Base-by-base conservation (phyloP, 2,329 filamentous ascomycete genomes). In the Arthrobotrys sphaeroides region DNA sequence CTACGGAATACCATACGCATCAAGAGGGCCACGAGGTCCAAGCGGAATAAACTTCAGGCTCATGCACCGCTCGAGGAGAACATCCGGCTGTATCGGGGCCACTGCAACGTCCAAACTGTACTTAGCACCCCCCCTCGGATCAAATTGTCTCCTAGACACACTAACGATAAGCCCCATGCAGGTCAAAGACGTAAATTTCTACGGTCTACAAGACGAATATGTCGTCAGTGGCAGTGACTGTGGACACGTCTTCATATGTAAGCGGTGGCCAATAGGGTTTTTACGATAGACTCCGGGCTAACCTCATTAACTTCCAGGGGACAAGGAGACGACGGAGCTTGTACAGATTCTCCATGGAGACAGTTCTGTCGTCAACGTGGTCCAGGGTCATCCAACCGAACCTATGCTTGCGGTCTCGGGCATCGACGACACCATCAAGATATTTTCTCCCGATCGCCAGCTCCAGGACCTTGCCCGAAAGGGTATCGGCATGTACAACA, bases 161-260 rank as follows among this genome's bases (percentile, higher is more conserved):
- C 72, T 68, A 75, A 68, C 36, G 55, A 75, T 45, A 18, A 69
- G 57, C 20, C 22, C 33, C 45, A 49, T 69, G 49, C 57, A 75
- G 13, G 88, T 90, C 78, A 91, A 91, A 78, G 89, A 91, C 79
- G 88, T 90, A 73, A 90, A 90, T 75, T 91, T 87, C 82, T 90
- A 88, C 77, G 89, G 89, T 0, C 82, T 89, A 38, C 83, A 90
- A 72, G 89, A 91, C 78, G 88, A 90, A 79, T 91, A 90, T 77
- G 88, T 91, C 9, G 88, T 90, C 9, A 89, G 87, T 68, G 89
- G 89, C 4, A 89, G 87, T 73, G 89, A 91, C 78, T 88, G 86
- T 59, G 89, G 89, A 0, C 86, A 90, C 79, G 80, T 91, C 22
- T 91, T 91, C 81, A 90, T 91, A 61, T 90, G 89, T 77, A 65